Evolutionary conservation across 2,329 filamentous ascomycete species (phyloP), one percentile per base, ranked within the genome.

Genomic region (Claviceps arundinis): DNA sequence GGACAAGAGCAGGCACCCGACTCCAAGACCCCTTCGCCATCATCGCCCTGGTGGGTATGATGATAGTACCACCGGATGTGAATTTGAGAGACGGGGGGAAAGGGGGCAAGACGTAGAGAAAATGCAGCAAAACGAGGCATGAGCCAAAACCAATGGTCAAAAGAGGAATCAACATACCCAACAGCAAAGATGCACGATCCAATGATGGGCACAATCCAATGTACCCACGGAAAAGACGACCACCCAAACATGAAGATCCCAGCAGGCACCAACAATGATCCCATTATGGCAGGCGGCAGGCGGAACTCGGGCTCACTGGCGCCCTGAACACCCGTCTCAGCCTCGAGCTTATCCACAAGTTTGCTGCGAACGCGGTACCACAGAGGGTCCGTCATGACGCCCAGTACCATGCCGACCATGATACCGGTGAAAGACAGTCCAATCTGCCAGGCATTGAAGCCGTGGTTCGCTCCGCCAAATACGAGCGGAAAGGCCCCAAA

Each of bases 201-300:
- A 67, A 90, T 82, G 57, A 89, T 83, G 26, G 85, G 84, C 46
- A 82, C 75, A 55, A 87, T 85, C 82, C 82, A 91, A 67, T 88
- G 84, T 48, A 95, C 78, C 59, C 68, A 76, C 2, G 82, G 67
- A 64, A 83, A 90, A 14, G 85, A 85, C 4, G 87, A 89, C 86
- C 89, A 95, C 8, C 81, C 89, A 68, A 95, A 95, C 69, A 87
- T 85, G 66, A 96, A 95, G 16, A 97, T 70, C 6, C 88, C 87
- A 52, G 86, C 72, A 5, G 89, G 87, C 37, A 93, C 87, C 9
- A 95, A 68, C 45, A 89, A 68, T 0, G 82, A 82, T n/a, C 90
- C 91, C 7, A 75, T 64, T 50, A 90, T 85, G 19, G 82, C 80
- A 37, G 87, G 81, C 6, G 88, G 86, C 37, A 96, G 76, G 55